Evolutionary conservation across 805 yeast genomes (phyloP).

Genomic region (Candida khao-thaluensis): DNA sequence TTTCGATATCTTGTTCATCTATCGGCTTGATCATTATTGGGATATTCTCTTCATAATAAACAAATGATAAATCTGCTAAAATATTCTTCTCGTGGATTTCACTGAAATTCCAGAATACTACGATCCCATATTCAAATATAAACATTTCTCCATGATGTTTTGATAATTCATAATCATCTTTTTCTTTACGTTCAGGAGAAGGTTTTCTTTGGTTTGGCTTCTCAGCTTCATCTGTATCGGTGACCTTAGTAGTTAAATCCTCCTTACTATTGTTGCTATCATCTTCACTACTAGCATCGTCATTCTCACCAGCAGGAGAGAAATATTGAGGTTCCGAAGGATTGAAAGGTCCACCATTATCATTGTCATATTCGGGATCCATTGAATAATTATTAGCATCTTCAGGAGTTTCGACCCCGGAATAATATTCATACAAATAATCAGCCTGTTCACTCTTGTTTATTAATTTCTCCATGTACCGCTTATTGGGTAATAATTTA

Average conservation of each 20-base stretch:
- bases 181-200: slow-evolving; percentile 7
- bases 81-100: slow-evolving; percentile 91
- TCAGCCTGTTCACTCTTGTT: slow-evolving; percentile 82
- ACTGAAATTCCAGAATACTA: slow-evolving; percentile 97
- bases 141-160: slow-evolving; percentile 83
- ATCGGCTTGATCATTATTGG: slow-evolving; percentile 67
- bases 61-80: slow-evolving; percentile 86
- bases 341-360: slow-evolving; percentile 61
- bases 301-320: slow-evolving; percentile 41
- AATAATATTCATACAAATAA: slow-evolving; percentile 87
- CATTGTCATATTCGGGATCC: slow-evolving; percentile 44
- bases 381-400: slow-evolving; percentile 49
- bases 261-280: slow-evolving; percentile 1
- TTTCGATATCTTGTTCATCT: slow-evolving; percentile 87
- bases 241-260: slow-evolving; percentile 3
- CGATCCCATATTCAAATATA: slow-evolving; percentile 86
- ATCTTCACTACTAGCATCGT: slow-evolving; percentile 5
- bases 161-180: slow-evolving; percentile 36
- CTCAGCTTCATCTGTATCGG: slow-evolving; percentile 1
- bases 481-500: slow-evolving; percentile 40
- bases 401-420: slow-evolving; percentile 70
- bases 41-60: slow-evolving; percentile 39
- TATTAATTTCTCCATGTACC: slow-evolving; percentile 71
- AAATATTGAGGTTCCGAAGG: slow-evolving; percentile 93
- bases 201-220: neutral